These are phyloP conservation scores for Cetradonia linearis DNA, from an alignment of 495 filamentous ascomycete species.

Conservation along the genomic window DNA sequence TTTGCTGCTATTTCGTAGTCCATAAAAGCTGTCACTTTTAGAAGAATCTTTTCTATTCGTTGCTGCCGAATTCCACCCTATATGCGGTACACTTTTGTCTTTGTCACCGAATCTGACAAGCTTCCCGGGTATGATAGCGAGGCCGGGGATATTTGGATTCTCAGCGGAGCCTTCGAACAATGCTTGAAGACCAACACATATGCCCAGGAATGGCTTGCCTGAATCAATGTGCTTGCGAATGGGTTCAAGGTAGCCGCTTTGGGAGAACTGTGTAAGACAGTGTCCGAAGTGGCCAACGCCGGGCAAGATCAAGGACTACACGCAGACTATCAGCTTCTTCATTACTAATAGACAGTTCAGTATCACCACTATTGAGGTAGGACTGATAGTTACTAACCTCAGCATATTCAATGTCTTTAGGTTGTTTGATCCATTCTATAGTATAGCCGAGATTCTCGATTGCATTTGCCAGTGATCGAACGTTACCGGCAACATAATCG, in stretches of 20 bases:
- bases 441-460: slow-evolving; percentile 89
- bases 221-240: slow-evolving; percentile 69
- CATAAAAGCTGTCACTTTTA: slow-evolving; percentile 53
- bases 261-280: slow-evolving; percentile 72
- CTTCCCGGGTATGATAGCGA: slow-evolving; percentile 60
- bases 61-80: slow-evolving; percentile 90
- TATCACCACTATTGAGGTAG: slow-evolving; percentile 3
- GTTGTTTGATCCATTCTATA: slow-evolving; percentile 83
- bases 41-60: slow-evolving; percentile 38
- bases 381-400: slow-evolving; percentile 47
- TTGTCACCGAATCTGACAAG: slow-evolving; percentile 66
- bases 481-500: slow-evolving; percentile 79
- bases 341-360: background rate
- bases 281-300: slow-evolving; percentile 97
- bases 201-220: slow-evolving; percentile 94
- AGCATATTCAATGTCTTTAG: slow-evolving; percentile 71
- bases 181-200: slow-evolving; percentile 90
- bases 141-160: slow-evolving; percentile 54
- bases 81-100: slow-evolving; percentile 87
- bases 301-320: slow-evolving; percentile 63
- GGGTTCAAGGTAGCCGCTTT: slow-evolving; percentile 70
- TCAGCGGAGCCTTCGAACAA: slow-evolving; percentile 80
- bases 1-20: slow-evolving; percentile 67
- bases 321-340: slow-evolving; percentile 9
- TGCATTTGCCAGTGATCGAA: slow-evolving; percentile 90